Evolutionary conservation across 225 moss, liverwort and hornwort species (phyloP), one percentile per base, ranked within the genome.

Genomic region (Bryoerythrophyllum caledonicum): DNA sequence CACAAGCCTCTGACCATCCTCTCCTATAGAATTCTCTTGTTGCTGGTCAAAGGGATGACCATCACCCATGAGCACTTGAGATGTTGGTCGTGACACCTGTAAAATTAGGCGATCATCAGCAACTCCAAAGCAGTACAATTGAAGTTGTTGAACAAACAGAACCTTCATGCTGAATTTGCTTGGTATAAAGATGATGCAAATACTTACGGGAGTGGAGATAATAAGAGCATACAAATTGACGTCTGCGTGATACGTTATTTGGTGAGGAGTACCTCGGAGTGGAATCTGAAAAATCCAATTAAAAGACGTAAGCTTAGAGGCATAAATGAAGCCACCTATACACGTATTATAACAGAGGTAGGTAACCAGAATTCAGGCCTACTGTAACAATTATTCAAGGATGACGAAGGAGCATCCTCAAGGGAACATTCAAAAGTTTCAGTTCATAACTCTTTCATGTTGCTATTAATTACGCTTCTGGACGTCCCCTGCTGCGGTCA

Each of bases 181-280:
- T 65, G 65, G 60, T 54, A 61, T 38, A 49, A 81, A 67, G 43
- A 61, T 58, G 43, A 65, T 64, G 44, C 26, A 34, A 59, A 59
- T 40, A 87, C 89, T 90, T 71, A 99, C 90, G 30, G 95, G 83
- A 63, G 92, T 90, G 19, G 99, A 99, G 74, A 99, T 91, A 38
- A 95, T 95, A 80, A 99, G 87, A 23, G 95, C 99, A 82, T 99
- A 99, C 82, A 99, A 78, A 76, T 93, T 93, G 78, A 88, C 87
- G 81, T 99, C 93, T 76, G 93, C 65, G 82, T 93, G 91, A 82
- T 93, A 95, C 6, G 95, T 92, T 75, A 99, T 86, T 81, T 99
- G 99, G 77, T 99, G 93, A 80, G 95, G 95, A 70, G 99, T 99
- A 71, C 93, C 93, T 84, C 91, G 91, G 21, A 99, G 80, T 32